phyloP scores from a whole-genome alignment of 768 basidiomycete species.

The Boletus barrowsii region DNA sequence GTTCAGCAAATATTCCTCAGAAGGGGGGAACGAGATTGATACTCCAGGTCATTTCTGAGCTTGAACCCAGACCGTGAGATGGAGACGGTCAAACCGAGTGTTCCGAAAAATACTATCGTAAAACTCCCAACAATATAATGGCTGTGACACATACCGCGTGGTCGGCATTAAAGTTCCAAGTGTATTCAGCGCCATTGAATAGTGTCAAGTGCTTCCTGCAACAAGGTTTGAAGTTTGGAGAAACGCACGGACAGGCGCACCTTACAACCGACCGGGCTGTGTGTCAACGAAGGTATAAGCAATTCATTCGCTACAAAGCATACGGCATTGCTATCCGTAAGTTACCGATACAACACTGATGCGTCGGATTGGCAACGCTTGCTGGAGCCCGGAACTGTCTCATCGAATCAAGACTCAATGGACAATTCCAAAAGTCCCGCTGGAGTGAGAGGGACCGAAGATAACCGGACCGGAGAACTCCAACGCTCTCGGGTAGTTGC shows the following conservation, averaged over 20 bases:
- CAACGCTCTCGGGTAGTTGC: background rate
- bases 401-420: background rate
- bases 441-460: background rate
- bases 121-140: background rate
- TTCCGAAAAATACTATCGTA: background rate
- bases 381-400: slow-evolving; percentile 1
- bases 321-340: slow-evolving; percentile 17
- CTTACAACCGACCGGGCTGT: slow-evolving; percentile 22
- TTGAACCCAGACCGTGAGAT: slow-evolving; percentile 14
- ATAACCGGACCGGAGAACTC: background rate
- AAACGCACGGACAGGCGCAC: slow-evolving; percentile 17
- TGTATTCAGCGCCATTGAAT: slow-evolving; percentile 1
- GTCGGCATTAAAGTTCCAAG: slow-evolving; percentile 1
- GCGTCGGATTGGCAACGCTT: background rate
- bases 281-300: slow-evolving; percentile 14
- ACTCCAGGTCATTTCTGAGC: slow-evolving; percentile 10
- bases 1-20: background rate
- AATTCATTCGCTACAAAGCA: slow-evolving; percentile 24
- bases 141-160: slow-evolving; percentile 12
- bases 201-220: slow-evolving; percentile 1
- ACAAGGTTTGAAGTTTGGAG: slow-evolving; percentile 21
- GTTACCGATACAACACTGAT: slow-evolving; percentile 6
- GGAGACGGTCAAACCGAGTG: slow-evolving; percentile 2
- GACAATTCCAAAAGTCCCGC: background rate
- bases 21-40: background rate